Evolutionary conservation across 1,284 basidiomycete genomes (phyloP), one percentile per base, ranked within the genome.

Genomic region (Ganoderma lingzhi): DNA sequence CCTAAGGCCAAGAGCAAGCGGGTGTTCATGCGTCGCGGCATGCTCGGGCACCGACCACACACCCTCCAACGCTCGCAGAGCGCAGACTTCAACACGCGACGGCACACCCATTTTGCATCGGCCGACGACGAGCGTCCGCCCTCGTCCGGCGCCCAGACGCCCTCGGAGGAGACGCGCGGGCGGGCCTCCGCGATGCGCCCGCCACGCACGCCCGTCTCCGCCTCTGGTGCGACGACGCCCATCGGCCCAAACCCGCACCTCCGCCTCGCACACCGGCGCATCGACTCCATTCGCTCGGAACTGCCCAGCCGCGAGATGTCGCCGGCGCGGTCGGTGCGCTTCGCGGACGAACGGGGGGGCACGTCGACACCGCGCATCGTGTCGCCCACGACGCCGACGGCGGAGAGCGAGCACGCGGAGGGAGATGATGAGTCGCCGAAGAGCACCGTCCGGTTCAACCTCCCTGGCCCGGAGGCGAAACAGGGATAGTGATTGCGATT

Each of bases 291-390:
- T 77, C 70, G 80, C 74, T 65, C 76, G 64, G 35, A 72, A 28
- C 73, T 79, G 61, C 74, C 71, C 53, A 66, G 70, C 28, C 78
- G 86, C 55, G 86, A 87, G 37, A 80, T 77, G 58, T 87, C 86
- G 30, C 87, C 86, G 0, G 81, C 86, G 62, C 80, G 86, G 28
- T 87, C 85, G 55, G 82, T 88, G 61, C 78, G 85, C 60, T 88
- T 87, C 71, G 80, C 80, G 51, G 85, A 87, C 59, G 80, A 82
- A 51, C 62, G 60, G 63, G 65, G 70, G 62, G 58, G 63, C 59
- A 28, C 70, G 59, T 71, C 44, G 62, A 78, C 79, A 51, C 80
- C 79, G 42, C 66, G 75, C 53, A 39, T 76, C 10, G 32, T 74
- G 48, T 74, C 75, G 30, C 74, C 76, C 4, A 70, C 74, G 37